A percentile compares a stretch with the other conserved stretches of the same genome.
Conservation (phyloP, 495 filamentous ascomycete species). For the Evernia prunastri region DNA sequence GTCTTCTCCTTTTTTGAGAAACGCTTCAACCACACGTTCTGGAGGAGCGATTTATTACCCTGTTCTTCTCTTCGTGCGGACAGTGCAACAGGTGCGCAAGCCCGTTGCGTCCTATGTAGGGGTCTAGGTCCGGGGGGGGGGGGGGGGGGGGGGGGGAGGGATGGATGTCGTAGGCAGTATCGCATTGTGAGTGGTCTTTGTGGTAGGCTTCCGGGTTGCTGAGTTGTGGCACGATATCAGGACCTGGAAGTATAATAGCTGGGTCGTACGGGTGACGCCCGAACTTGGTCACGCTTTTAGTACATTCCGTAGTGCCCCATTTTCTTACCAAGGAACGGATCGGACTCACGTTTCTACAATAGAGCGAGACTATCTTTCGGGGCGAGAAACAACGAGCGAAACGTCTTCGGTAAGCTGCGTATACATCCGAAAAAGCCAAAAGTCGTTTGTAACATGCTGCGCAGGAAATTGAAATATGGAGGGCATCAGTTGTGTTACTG, state of each 20-base stretch:
- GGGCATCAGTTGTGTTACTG: conserved; percentile 6
- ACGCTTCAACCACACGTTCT: conserved; percentile 9
- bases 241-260: not conserved
- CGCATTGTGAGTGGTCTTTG: conserved; percentile 13
- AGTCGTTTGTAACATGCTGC: conserved; percentile 3
- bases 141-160: conserved; percentile 8
- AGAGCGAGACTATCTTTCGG: conserved; percentile 8
- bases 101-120: conserved; percentile 10
- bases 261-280: conserved; percentile 2
- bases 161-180: conserved; percentile 9
- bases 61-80: conserved; percentile 13
- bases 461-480: not conserved
- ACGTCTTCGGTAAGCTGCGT: not conserved
- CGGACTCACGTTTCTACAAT: conserved; percentile 5
- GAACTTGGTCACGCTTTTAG: not conserved
- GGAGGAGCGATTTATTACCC: conserved; percentile 2
- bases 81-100: conserved; percentile 6
- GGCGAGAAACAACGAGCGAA: not conserved
- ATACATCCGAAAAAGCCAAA: conserved; percentile 12
- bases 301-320: not conserved
- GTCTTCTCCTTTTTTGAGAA: conserved; percentile 13
- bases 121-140: conserved; percentile 13
- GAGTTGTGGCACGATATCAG: conserved; percentile 2
- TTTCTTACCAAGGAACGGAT: conserved; percentile 1
- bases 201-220: conserved; percentile 6